These are phyloP conservation scores for Zasmidium citrigriseum DNA, from an alignment of 2,329 filamentous ascomycete species.

Conservation along the genomic window DNA sequence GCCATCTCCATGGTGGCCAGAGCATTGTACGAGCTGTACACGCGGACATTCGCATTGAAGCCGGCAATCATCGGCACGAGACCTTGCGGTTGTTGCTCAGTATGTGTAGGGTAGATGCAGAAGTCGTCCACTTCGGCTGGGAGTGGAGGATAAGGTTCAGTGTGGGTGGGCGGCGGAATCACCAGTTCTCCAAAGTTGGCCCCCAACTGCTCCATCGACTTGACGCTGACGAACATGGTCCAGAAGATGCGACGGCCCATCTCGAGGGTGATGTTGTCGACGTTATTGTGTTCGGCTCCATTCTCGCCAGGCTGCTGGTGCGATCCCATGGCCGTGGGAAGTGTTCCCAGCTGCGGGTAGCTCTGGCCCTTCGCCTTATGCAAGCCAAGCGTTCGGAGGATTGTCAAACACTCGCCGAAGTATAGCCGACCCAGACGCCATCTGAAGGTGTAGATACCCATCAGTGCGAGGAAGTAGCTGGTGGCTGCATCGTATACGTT, in stretches of 20 bases:
- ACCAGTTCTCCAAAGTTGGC: conserved; percentile 70
- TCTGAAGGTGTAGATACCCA: conserved; percentile 67
- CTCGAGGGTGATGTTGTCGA: conserved; percentile 51
- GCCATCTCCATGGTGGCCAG: conserved; percentile 79
- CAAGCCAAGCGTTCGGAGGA: conserved; percentile 68
- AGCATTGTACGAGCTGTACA: conserved; percentile 79
- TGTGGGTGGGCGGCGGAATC: conserved; percentile 74
- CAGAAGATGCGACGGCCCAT: conserved; percentile 72
- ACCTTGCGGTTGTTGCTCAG: conserved; percentile 69
- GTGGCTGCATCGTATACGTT: conserved; percentile 67
- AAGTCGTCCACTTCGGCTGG: conserved; percentile 83
- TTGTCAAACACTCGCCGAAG: conserved; percentile 69
- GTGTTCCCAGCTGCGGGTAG: conserved; percentile 39
- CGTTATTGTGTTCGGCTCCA: conserved; percentile 37
- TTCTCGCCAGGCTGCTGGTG: conserved; percentile 38
- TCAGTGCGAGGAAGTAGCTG: conserved; percentile 73
- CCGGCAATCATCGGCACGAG: conserved; percentile 71
- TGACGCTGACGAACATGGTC: conserved; percentile 73
- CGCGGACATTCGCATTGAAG: conserved; percentile 76
- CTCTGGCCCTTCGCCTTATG: conserved; percentile 55
- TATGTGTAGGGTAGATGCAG: conserved; percentile 70
- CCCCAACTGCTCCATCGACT: conserved; percentile 74
- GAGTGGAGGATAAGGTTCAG: conserved; percentile 74
- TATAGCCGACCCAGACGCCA: conserved; percentile 69
- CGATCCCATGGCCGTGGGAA: conserved; percentile 39